Evolutionary conservation across 2,329 filamentous ascomycete genomes (phyloP).

Genomic region (Curvularia sp.): DNA sequence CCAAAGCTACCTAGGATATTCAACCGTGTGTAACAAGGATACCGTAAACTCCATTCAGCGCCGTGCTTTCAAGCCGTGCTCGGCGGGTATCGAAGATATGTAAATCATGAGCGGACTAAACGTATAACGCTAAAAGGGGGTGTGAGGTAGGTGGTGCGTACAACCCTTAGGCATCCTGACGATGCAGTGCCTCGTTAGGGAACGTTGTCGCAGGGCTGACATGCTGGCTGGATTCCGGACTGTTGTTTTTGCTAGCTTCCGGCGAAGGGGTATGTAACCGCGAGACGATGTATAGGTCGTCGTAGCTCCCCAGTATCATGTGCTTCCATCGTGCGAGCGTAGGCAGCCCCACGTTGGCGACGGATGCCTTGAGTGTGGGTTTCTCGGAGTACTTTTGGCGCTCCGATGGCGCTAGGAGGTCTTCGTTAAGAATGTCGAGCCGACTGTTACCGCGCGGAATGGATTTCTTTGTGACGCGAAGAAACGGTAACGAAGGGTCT

Average conservation of each 20-base stretch:
- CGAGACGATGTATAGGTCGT: constrained; percentile 60
- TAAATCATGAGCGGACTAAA: constrained; percentile 16
- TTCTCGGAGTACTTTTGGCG: constrained; percentile 51
- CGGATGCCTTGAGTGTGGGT: constrained; percentile 56
- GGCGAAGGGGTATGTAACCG: constrained; percentile 48
- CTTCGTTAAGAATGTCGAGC: constrained; percentile 56
- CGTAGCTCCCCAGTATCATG: constrained; percentile 55
- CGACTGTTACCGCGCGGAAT: constrained; percentile 57
- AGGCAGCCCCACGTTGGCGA: constrained; percentile 58
- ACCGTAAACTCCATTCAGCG: constrained; percentile 17
- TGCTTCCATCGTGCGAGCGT: constrained; percentile 56
- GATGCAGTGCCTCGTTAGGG: constrained; percentile 37
- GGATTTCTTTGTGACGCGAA: constrained; percentile 56
- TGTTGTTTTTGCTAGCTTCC: constrained; percentile 48
- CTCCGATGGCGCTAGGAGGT: constrained; percentile 50
- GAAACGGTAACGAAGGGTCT: constrained; percentile 52
- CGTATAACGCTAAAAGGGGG: constrained; percentile 14
- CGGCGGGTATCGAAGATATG: constrained; percentile 35
- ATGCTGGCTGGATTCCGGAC: constrained; percentile 50
- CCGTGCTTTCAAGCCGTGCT: constrained; percentile 30
- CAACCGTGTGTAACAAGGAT: neutral
- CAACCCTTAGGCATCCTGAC: constrained; percentile 19
- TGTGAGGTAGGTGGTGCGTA: neutral
- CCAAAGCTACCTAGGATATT: neutral
- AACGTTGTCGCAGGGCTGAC: constrained; percentile 47